Evolutionary conservation across 257 asterid genomes (phyloP), one percentile per base, ranked within the genome.

Genomic region (Fraxinus excelsior): DNA sequence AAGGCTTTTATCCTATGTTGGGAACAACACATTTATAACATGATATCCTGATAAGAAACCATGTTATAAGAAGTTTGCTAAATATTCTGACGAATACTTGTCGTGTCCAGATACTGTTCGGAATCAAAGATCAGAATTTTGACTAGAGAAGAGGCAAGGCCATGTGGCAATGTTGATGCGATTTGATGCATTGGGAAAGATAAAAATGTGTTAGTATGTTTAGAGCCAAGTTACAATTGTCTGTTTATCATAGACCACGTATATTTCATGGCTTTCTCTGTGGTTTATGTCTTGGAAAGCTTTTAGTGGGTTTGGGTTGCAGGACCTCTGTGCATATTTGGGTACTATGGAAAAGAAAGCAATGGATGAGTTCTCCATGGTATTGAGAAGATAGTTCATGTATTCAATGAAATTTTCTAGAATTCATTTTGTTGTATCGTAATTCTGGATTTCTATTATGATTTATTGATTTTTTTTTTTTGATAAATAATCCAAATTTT

Each of bases 181-280:
- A 53, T 53, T 53, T 53, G 26, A 11, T n/a, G 64, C 76, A 28
- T 7, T 72, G 32, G 37, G 46, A 49, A 51, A 72, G 28, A 72
- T n/a, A 51, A 28, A 53, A 28, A 51, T 29, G 37, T 46, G 35
- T 46, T 44, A 51, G 18, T 16, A 29, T 5, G 23, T 53, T 18
- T 19, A 53, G 7, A 18, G 7, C 7, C 56, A 46, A 46, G 56
- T 46, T 46, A 46, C 56, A 46, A n/a, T 16, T 16, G 58, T 46
- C 58, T 21, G 21, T 46, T 46, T 46, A 46, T 46, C 58, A 46
- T 18, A 16, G n/a, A 46, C 58, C 65, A 56, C 8, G 5, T 51
- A 51, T 14, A 16, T 51, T 51, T 19, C 25, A n/a, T 19, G 26
- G 65, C 7, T 6, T 56, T 21, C 19, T 51, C 62, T 51, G 62